Percentiles rank a stretch among this genome's conserved stretches.
Conservation (phyloP, 345 rosid genomes). For the Stellera chamaejasme region DNA sequence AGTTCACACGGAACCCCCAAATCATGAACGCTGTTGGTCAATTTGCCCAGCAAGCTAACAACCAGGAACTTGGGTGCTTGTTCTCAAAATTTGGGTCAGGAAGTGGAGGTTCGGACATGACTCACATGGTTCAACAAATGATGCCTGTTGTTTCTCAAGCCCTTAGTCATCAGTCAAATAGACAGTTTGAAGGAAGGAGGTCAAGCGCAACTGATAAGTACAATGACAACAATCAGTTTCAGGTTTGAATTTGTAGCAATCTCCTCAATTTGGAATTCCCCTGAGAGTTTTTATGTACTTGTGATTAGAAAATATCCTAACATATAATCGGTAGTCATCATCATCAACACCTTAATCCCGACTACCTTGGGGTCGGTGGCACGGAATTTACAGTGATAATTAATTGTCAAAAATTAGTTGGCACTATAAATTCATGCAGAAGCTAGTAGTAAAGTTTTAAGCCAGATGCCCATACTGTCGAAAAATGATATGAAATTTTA, state of each 20-base stretch:
- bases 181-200: conserved; percentile 17
- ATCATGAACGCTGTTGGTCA: conserved; percentile 77
- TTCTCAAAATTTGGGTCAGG: conserved; percentile 54
- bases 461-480: no score
- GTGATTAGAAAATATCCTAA: no score
- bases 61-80: conserved; percentile 64
- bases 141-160: conserved; percentile 94
- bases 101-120: conserved; percentile 63
- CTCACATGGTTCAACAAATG: conserved; percentile 87
- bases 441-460: no score
- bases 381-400: no score
- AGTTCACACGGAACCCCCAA: conserved; percentile 74
- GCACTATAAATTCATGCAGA: no score
- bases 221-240: conserved; percentile 22
- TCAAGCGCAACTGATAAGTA: conserved; percentile 16
- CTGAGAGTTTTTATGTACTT: no score
- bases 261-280: no score
- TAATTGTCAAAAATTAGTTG: no score
- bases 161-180: conserved; percentile 31
- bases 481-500: no score
- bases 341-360: no score
- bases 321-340: no score
- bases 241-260: conserved; percentile 27
- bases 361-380: no score
- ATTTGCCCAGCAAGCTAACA: conserved; percentile 84